phyloP scores from a whole-genome alignment of 192 early-diverging fungal species.

The Radiomyces spectabilis region DNA sequence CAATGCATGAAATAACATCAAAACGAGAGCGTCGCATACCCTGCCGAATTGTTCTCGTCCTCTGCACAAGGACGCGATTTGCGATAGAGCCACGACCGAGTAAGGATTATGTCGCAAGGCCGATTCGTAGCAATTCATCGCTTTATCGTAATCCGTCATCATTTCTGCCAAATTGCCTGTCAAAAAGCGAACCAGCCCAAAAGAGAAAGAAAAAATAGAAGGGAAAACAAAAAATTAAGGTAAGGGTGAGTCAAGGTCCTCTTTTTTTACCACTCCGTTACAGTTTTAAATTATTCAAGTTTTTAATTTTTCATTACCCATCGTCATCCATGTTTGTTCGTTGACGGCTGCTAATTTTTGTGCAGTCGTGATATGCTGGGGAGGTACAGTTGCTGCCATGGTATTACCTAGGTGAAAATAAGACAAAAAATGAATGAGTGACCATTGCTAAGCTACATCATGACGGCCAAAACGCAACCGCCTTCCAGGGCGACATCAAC shows the following conservation, averaged over 20 bases:
- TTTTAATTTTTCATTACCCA: slow-evolving; percentile 31
- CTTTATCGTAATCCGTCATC: slow-evolving; percentile 76
- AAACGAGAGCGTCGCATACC: slow-evolving; percentile 36
- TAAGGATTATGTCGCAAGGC: slow-evolving; percentile 92
- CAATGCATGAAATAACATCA: not conserved
- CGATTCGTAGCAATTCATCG: slow-evolving; percentile 80
- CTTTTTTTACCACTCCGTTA: not conserved
- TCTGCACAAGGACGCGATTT: slow-evolving; percentile 79
- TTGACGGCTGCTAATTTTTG: slow-evolving; percentile 45
- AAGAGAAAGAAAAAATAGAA: not conserved
- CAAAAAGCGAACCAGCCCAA: not conserved
- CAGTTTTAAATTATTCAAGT: not conserved
- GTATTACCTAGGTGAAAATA: not conserved
- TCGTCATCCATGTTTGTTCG: slow-evolving; percentile 56
- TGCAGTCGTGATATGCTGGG: slow-evolving; percentile 11
- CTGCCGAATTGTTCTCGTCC: slow-evolving; percentile 75
- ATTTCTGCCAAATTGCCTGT: slow-evolving; percentile 29
- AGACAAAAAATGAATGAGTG: not conserved
- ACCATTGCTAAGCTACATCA: too few species aligned
- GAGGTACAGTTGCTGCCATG: slow-evolving; percentile 1
- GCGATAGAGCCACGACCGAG: slow-evolving; percentile 72
- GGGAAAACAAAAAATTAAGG: not conserved
- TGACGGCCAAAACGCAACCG: too few species aligned
- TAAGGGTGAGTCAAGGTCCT: not conserved
- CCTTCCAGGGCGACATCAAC: too few species aligned